Evolutionary conservation across 2,329 filamentous ascomycete genomes (phyloP).

Genomic region (Fusarium euwallaceae): DNA sequence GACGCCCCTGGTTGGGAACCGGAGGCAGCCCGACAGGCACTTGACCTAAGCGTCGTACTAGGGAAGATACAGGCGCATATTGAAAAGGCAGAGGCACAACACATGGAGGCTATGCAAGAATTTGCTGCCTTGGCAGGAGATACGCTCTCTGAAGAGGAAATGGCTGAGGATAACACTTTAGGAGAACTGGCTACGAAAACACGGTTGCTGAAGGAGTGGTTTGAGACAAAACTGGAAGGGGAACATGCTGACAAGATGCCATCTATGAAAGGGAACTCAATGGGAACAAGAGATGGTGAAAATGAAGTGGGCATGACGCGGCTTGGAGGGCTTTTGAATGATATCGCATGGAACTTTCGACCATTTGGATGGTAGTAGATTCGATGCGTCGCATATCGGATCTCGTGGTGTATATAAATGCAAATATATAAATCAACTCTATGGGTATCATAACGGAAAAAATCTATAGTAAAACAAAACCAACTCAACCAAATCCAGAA

Average conservation of each 20-base stretch:
- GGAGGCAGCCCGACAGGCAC: constrained; percentile 29
- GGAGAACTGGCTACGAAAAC: constrained; percentile 43
- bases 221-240: constrained; percentile 43
- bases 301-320: constrained; percentile 16
- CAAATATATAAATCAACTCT: neutral
- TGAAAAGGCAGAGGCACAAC: constrained; percentile 20
- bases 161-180: constrained; percentile 16
- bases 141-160: constrained; percentile 36
- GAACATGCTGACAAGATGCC: constrained; percentile 10
- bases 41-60: constrained; percentile 34
- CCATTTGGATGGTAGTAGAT: neutral
- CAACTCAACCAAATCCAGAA: constrained; percentile 1
- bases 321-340: constrained; percentile 44
- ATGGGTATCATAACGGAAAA: constrained; percentile 27
- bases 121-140: constrained; percentile 23
- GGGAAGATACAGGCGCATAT: constrained; percentile 25
- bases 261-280: neutral
- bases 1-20: constrained; percentile 43
- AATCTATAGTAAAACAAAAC: neutral
- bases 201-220: constrained; percentile 50
- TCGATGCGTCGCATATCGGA: neutral
- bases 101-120: constrained; percentile 4
- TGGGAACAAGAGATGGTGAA: neutral
- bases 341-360: constrained; percentile 41
- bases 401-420: neutral